These are phyloP conservation scores for Candida glucosophila DNA, from an alignment of 1,139 yeast genomes.

Conservation along the genomic window DNA sequence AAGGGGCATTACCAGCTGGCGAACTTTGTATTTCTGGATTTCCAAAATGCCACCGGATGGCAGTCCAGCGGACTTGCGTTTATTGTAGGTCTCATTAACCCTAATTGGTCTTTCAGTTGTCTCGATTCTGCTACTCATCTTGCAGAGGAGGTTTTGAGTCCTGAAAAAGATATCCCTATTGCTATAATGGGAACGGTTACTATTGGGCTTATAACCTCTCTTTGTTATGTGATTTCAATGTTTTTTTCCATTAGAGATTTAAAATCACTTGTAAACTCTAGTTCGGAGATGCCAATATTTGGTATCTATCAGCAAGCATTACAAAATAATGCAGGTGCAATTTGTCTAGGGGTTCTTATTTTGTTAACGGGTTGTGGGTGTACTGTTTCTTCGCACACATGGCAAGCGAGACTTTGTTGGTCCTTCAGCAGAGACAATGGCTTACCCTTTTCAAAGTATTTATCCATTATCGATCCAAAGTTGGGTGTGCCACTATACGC, in stretches of 20 bases:
- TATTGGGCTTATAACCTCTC: slow-evolving; percentile 32
- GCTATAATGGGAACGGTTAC: slow-evolving; percentile 36
- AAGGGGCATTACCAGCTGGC: slow-evolving; percentile 28
- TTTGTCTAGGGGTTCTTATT: slow-evolving; percentile 25
- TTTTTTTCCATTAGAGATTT: slow-evolving; percentile 31
- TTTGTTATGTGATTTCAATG: slow-evolving; percentile 34
- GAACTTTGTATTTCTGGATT: slow-evolving; percentile 29
- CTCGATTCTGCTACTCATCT: slow-evolving; percentile 36
- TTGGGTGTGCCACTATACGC: slow-evolving; percentile 38
- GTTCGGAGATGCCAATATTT: slow-evolving; percentile 33
- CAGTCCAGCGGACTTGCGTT: slow-evolving; percentile 32
- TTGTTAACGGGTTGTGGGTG: slow-evolving; percentile 33
- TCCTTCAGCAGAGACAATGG: slow-evolving; percentile 68
- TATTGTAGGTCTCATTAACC: slow-evolving; percentile 35
- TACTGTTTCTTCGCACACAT: slow-evolving; percentile 34
- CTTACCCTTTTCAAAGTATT: slow-evolving; percentile 33
- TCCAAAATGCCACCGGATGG: slow-evolving; percentile 35
- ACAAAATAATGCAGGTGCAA: slow-evolving; percentile 27
- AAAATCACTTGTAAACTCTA: slow-evolving; percentile 17
- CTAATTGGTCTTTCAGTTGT: slow-evolving; percentile 37
- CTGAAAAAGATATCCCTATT: slow-evolving; percentile 32
- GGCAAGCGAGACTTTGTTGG: slow-evolving; percentile 66
- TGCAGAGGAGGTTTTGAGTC: slow-evolving; percentile 30
- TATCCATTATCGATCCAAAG: slow-evolving; percentile 33
- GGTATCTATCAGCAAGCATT: slow-evolving; percentile 34